Percentiles rank a stretch among this genome's conserved stretches.
These are phyloP conservation scores for Ramaria rubella DNA, from an alignment of 768 basidiomycete species.

Conservation along the genomic window DNA sequence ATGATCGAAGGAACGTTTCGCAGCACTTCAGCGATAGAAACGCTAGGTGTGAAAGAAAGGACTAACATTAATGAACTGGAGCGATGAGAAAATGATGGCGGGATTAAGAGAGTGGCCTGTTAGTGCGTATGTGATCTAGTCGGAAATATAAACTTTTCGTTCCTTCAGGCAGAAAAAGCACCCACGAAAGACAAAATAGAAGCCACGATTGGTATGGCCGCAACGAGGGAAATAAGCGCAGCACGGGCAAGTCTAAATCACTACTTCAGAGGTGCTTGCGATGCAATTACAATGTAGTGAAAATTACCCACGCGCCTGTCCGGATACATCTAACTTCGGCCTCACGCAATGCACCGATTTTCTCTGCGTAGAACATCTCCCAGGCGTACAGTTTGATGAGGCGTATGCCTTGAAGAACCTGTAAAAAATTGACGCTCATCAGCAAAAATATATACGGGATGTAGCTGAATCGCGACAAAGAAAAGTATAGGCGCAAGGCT, in stretches of 20 bases:
- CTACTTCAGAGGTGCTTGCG: not conserved
- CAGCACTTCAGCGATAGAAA: too few species aligned
- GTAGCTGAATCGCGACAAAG: not conserved
- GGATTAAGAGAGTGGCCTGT: conserved; percentile 48
- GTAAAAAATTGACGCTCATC: conserved; percentile 2
- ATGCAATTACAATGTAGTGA: conserved; percentile 29
- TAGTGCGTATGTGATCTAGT: conserved; percentile 56
- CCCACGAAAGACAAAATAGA: conserved; percentile 47
- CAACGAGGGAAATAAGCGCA: conserved; percentile 36
- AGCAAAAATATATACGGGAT: not conserved
- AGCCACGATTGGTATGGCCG: conserved; percentile 46
- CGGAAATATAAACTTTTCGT: not conserved
- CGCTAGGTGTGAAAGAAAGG: not conserved
- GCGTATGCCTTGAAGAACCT: conserved; percentile 61
- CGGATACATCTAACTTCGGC: conserved; percentile 17
- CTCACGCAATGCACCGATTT: conserved; percentile 34
- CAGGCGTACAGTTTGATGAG: conserved; percentile 60
- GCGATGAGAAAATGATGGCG: conserved; percentile 48
- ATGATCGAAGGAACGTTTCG: not conserved
- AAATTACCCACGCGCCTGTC: conserved; percentile 22
- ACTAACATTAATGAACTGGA: conserved; percentile 54
- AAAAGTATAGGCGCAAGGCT: not conserved
- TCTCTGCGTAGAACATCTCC: conserved; percentile 43
- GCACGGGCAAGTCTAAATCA: conserved; percentile 21
- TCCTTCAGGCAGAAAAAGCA: conserved; percentile 2